Evolutionary conservation across 2,329 filamentous ascomycete genomes (phyloP).

Genomic region (Verticillium dahliae): DNA sequence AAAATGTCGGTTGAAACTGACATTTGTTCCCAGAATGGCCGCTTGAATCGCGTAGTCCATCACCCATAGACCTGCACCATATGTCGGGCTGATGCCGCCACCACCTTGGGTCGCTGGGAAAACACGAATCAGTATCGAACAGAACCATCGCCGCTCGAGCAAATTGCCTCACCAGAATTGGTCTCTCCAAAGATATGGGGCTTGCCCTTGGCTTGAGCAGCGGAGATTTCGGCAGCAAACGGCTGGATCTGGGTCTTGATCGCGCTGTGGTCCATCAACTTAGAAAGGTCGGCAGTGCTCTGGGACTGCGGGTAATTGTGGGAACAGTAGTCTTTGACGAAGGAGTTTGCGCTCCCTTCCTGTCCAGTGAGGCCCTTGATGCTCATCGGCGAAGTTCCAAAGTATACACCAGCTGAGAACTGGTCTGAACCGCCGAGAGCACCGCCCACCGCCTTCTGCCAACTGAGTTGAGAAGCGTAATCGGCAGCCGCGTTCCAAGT

Average conservation of each 20-base stretch:
- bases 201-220: constrained; percentile 26
- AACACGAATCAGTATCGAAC: neutral
- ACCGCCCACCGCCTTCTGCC: constrained; percentile 23
- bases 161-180: constrained; percentile 28
- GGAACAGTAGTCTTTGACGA: constrained; percentile 33
- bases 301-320: constrained; percentile 37
- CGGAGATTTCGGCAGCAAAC: constrained; percentile 28
- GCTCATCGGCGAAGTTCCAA: constrained; percentile 24
- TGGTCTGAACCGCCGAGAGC: constrained; percentile 19
- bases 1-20: neutral
- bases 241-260: constrained; percentile 29
- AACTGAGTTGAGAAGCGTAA: constrained; percentile 21
- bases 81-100: constrained; percentile 30
- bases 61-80: constrained; percentile 32
- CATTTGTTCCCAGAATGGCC: constrained; percentile 18
- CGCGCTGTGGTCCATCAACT: constrained; percentile 32
- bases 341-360: constrained; percentile 8
- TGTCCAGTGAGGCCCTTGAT: constrained; percentile 16
- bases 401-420: constrained; percentile 27
- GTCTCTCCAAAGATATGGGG: constrained; percentile 37
- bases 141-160: too few species aligned
- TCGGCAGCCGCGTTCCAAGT: constrained; percentile 24
- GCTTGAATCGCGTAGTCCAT: constrained; percentile 29
- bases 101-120: constrained; percentile 26
- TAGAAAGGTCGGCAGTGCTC: constrained; percentile 23